phyloP scores from a whole-genome alignment of 78 protist species.

The Dictyostelium capitatum region DNA sequence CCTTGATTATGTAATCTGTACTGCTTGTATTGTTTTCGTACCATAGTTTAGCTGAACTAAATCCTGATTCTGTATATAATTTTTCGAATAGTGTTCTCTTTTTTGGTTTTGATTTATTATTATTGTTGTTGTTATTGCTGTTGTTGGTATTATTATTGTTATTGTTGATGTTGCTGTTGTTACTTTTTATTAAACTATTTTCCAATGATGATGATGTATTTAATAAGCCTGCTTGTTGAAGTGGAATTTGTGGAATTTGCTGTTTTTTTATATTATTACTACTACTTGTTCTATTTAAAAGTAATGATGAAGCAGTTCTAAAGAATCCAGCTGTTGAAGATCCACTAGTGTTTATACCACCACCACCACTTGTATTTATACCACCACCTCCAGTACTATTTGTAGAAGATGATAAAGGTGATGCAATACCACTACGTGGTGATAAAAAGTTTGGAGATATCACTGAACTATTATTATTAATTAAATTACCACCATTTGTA shows the following conservation, averaged over 20 bases:
- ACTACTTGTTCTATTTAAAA: constrained; percentile 23
- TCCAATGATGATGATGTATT: constrained; percentile 9
- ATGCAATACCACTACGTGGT: constrained; percentile 13
- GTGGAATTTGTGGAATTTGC: not conserved
- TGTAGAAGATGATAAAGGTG: not conserved
- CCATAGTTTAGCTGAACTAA: constrained; percentile 43
- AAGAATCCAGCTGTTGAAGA: constrained; percentile 14
- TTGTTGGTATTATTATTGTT: not conserved
- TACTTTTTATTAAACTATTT: not conserved
- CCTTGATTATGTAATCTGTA: constrained; percentile 39
- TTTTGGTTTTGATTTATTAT: not conserved
- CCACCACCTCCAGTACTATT: not conserved
- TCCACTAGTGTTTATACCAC: not conserved
- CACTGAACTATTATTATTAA: not conserved
- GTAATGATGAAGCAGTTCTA: constrained; percentile 9
- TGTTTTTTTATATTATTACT: constrained; percentile 7
- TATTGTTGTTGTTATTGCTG: not conserved
- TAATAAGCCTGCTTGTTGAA: not conserved
- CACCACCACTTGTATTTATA: not conserved
- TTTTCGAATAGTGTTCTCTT: constrained; percentile 61
- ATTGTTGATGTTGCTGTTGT: not conserved
- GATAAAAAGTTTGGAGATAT: constrained; percentile 13
- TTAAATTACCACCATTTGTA: not conserved
- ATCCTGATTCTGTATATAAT: constrained; percentile 73
- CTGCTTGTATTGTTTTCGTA: constrained; percentile 49